Evolutionary conservation across 2,329 filamentous ascomycete genomes (phyloP), one percentile per base, ranked within the genome.

Genomic region (Didymella exigua): DNA sequence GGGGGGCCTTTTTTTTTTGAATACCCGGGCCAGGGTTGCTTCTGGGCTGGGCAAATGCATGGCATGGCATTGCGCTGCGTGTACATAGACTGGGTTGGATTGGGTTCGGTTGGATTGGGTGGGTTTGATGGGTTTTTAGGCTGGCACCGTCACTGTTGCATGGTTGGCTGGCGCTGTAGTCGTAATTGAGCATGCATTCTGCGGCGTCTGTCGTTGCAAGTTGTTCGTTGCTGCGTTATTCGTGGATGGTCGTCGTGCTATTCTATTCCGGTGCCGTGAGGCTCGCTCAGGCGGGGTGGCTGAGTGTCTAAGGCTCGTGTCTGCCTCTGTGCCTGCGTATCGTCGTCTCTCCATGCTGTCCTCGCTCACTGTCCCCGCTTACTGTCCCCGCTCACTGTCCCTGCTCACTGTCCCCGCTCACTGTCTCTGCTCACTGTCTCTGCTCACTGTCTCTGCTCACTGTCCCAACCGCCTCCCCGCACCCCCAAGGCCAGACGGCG

Each of bases 391-490:
- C n/a, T n/a, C n/a, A n/a, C n/a, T n/a, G n/a, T n/a, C n/a, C n/a
- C n/a, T n/a, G n/a, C n/a, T n/a, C n/a, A n/a, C n/a, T n/a, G n/a
- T n/a, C n/a, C n/a, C n/a, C n/a, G n/a, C n/a, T n/a, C n/a, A n/a
- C n/a, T n/a, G n/a, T n/a, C n/a, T n/a, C n/a, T n/a, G n/a, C n/a
- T n/a, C n/a, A n/a, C n/a, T n/a, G n/a, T n/a, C n/a, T n/a, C n/a
- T n/a, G n/a, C n/a, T n/a, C n/a, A n/a, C n/a, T n/a, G n/a, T n/a
- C n/a, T n/a, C n/a, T n/a, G n/a, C n/a, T n/a, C n/a, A n/a, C n/a
- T 37, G 19, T 45, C 62, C 65, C 49, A 72, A 54, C 37, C 67
- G 65, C 54, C 68, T 63, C 37, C 70, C 70, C 37, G 66, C 27
- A 5, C 66, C 65, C 3, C 61, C 61, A 19, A 73, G 66, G 26